A percentile compares a stretch with the other conserved stretches of the same genome.
phyloP scores from a whole-genome alignment of 352 stramenopile genomes.

The Globisporangium irregulare region DNA sequence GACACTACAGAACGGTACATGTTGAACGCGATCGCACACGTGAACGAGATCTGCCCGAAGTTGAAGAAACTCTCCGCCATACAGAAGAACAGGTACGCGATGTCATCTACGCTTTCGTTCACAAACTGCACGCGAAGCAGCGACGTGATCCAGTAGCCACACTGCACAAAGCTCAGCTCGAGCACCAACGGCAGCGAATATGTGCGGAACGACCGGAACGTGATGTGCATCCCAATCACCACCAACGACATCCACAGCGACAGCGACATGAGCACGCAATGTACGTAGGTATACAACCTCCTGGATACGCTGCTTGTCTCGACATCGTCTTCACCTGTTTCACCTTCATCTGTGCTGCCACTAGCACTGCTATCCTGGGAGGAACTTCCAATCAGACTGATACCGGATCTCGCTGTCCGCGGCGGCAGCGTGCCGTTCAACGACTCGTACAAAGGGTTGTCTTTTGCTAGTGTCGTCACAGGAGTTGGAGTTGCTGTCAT shows the following conservation, averaged over 20 bases:
- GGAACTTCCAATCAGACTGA: constrained; percentile 19
- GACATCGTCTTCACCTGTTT: not conserved
- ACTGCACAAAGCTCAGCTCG: constrained; percentile 64
- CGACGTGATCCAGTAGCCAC: constrained; percentile 69
- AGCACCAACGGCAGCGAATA: constrained; percentile 71
- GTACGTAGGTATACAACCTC: constrained; percentile 59
- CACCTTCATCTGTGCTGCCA: not conserved
- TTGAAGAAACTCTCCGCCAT: constrained; percentile 79
- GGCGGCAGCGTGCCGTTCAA: constrained; percentile 21
- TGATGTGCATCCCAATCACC: constrained; percentile 72
- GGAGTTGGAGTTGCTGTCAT: constrained; percentile 7
- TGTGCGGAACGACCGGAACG: constrained; percentile 69
- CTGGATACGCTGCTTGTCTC: constrained; percentile 20
- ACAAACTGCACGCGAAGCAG: constrained; percentile 62
- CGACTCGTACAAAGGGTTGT: constrained; percentile 16
- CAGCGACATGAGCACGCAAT: constrained; percentile 72
- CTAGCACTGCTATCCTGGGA: not conserved
- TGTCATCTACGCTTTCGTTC: constrained; percentile 33
- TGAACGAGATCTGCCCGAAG: constrained; percentile 77
- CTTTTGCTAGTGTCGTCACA: constrained; percentile 14
- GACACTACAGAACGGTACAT: constrained; percentile 80
- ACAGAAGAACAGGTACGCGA: constrained; percentile 60
- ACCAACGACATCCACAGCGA: constrained; percentile 77
- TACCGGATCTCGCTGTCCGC: constrained; percentile 14
- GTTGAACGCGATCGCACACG: constrained; percentile 74